Base-by-base conservation (phyloP, 257 asterid genomes). In the Lycium ferocissimum region DNA sequence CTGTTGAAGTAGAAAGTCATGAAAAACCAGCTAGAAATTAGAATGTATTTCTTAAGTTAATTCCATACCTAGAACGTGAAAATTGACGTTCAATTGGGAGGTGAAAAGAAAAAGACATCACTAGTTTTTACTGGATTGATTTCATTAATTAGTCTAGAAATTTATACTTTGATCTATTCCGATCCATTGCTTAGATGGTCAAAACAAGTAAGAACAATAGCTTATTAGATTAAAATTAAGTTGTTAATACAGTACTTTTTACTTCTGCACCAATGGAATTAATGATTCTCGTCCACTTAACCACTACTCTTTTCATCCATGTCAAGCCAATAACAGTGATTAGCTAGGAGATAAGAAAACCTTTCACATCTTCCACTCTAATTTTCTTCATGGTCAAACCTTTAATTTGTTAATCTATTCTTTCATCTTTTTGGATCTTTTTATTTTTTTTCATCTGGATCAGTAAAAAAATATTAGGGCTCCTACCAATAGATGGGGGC, bases 261-360 rank as follows among this genome's bases (percentile, higher is more conserved):
- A 51, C 9, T 78, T 51, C 5, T 53, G 49, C 65, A 14, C 82
- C 82, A 78, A 53, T 78, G 15, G 49, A 51, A 26, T 20, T 22
- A 4, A 14, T 53, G 9, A 78, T 53, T 14, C 65, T 78, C 53
- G 15, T 78, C 47, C 49, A 33, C 26, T 78, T 33, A 78, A 9
- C 33, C 53, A 33, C 38, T 45, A 17, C 33, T 53, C 15, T 40
- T 26, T 26, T 76, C 47, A 7, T 56, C 63, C 82, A 51, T 26
- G 45, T 47, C 63, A 22, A 49, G 62, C 7, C 62, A 75, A 75
- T 75, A 75, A 49, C 14, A 75, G 61, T 22, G 49, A 49, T 22
- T 49, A 76, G 62, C 81, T 76, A 76, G 20, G 62, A 20, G 81
- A 51, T 76, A 51, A 26, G 33, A 13, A 51, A 76, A 71, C 53